Base-by-base conservation (phyloP, 768 basidiomycete genomes). In the Plicaturopsis crispa region DNA sequence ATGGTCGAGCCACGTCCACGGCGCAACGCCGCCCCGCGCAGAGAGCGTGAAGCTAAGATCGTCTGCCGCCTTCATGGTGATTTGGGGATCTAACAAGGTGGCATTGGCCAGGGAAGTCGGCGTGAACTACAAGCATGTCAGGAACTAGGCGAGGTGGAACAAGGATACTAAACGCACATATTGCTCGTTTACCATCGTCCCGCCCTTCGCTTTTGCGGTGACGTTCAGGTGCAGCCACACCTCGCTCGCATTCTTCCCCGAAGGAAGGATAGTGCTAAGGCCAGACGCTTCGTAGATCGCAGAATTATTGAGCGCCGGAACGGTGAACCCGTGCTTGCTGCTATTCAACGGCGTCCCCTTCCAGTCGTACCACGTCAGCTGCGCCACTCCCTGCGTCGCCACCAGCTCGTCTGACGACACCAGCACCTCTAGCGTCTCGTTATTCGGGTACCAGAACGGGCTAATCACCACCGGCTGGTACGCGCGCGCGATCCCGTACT, bases 1-100 rank as follows among this genome's bases (percentile, higher is more conserved):
- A 51, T 78, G 75, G 38, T 78, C 76, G 1, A 79, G 57, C 75
- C 75, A 78, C 4, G 74, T 69, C 69, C 72, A 78, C 1, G 67
- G 58, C 1, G 69, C 74, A 4, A 78, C 75, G 1, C 75, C 76
- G 10, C 70, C 69, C 31, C 55, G 52, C 2, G 73, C 75, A 3
- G 72, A 73, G 4, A 78, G 50, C 2, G 65, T 69, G 49, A 79
- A 77, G 0, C 65, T 68, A 35, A 69, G 48, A 42, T 69, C 51
- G 4, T 50, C 35, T 1, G 47, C 42, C 6, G 51, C 38, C 0
- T 48, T 59, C 5, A 75, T 40, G 0, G 49, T 42, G 31, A 77
- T 70, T 42, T 62, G n/a, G 0, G 76, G 75, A 40, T 77, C 73
- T 10, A 70, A 52, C 6, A 77, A 59, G n/a, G 56, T 46, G 1